Conservation (phyloP, 225 moss, liverwort and hornwort genomes). For the Pseudoscleropodium purum region DNA sequence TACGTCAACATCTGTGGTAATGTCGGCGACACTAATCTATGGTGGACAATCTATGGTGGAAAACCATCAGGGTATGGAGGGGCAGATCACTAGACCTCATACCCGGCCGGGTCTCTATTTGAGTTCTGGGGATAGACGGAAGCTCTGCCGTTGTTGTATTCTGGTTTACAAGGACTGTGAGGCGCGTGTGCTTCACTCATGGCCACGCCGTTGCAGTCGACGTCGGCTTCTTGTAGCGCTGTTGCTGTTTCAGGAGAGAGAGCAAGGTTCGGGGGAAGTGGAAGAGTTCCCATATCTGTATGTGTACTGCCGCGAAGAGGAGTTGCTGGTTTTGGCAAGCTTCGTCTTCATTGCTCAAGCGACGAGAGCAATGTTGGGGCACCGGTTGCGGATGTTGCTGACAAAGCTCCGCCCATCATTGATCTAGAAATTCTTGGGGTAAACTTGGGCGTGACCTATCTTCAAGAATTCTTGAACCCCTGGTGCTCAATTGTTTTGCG, state of each 20-base stretch:
- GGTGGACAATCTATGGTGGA: not conserved
- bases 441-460: not conserved
- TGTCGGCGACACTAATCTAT: not conserved
- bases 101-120: slow-evolving; percentile 16
- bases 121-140: not conserved
- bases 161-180: not conserved
- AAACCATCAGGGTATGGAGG: not conserved
- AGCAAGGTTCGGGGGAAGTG: not conserved
- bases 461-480: not conserved
- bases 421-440: slow-evolving; percentile 38
- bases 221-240: not conserved
- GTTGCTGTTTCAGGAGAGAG: not conserved
- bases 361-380: slow-evolving; percentile 5
- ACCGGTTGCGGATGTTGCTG: not conserved
- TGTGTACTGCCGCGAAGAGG: not conserved
- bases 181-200: slow-evolving; percentile 8
- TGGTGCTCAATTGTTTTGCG: not conserved
- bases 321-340: not conserved
- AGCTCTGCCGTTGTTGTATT: not conserved
- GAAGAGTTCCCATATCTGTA: not conserved
- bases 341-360: not conserved
- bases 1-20: not conserved
- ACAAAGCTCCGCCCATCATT: slow-evolving; percentile 11
- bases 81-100: not conserved
- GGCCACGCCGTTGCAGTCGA: not conserved